A percentile compares a stretch with the other conserved stretches of the same genome.
phyloP scores from a whole-genome alignment of 176 grass and related monocot genomes.

The Themeda triandra region DNA sequence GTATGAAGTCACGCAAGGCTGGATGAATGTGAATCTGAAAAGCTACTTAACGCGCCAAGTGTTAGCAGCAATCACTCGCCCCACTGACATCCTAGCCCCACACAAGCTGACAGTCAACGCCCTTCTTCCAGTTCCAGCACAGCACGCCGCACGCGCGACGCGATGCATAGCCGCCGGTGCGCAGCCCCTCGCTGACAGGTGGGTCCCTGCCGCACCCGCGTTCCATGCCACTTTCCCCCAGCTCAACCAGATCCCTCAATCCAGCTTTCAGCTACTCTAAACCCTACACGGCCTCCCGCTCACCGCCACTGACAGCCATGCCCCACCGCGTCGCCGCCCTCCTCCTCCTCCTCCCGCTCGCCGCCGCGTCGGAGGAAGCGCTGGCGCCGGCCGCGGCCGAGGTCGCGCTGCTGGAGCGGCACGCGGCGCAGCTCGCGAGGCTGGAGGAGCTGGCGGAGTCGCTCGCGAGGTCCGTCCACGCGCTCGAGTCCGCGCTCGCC shows the following conservation, averaged over 20 bases:
- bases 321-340: constrained; percentile 36
- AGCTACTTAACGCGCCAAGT: too few species aligned
- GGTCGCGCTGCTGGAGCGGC: constrained; percentile 35
- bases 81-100: not conserved
- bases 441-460: constrained; percentile 59
- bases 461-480: constrained; percentile 44
- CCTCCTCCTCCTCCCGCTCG: constrained; percentile 31
- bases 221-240: not conserved
- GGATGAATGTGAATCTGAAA: too few species aligned
- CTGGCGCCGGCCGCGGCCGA: not conserved
- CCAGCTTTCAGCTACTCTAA: constrained; percentile 1
- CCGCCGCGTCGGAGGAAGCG: constrained; percentile 4
- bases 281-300: not conserved
- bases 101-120: not conserved
- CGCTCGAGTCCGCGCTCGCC: constrained; percentile 41
- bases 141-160: not conserved
- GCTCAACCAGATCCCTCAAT: not conserved
- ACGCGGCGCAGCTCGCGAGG: constrained; percentile 45
- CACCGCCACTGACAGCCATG: constrained; percentile 36
- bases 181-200: not conserved
- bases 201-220: not conserved
- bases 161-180: not conserved
- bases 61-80: not conserved
- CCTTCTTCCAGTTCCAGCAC: not conserved
- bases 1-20: too few species aligned